These are phyloP conservation scores for Cicer chorassanicum DNA, from an alignment of 306 rosid genomes.

Conservation along the genomic window DNA sequence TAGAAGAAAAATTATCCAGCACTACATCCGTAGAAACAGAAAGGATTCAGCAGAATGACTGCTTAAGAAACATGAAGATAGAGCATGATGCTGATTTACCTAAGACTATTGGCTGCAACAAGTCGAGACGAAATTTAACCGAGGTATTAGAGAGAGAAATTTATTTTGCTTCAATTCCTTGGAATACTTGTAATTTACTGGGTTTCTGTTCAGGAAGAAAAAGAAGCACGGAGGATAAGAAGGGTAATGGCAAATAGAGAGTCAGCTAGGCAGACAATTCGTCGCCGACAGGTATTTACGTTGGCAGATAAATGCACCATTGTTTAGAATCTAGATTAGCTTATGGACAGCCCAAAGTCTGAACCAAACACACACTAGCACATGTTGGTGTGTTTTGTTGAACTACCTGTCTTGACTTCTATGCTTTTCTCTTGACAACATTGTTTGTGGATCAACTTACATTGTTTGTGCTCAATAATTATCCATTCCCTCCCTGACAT, in stretches of 20 bases:
- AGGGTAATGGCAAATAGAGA: constrained; percentile 93
- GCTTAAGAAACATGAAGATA: constrained; percentile 42
- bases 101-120: constrained; percentile 54
- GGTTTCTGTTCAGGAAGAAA: constrained; percentile 69
- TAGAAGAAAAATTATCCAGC: constrained; percentile 45
- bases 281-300: constrained; percentile 86
- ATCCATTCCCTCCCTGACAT: constrained; percentile 3
- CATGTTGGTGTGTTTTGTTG: constrained; percentile 22
- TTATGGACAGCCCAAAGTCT: constrained; percentile 22
- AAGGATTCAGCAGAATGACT: constrained; percentile 43
- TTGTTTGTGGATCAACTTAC: not conserved
- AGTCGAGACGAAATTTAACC: constrained; percentile 76
- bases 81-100: constrained; percentile 60
- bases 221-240: constrained; percentile 85
- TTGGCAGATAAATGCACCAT: not conserved
- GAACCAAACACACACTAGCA: not conserved
- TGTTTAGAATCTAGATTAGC: constrained; percentile 11
- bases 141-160: constrained; percentile 60
- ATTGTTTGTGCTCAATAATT: not conserved
- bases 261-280: constrained; percentile 97
- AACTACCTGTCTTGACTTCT: not conserved
- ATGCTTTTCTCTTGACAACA: not conserved
- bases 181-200: constrained; percentile 23
- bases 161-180: constrained; percentile 8
- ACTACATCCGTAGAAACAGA: constrained; percentile 26